These are phyloP conservation scores for Arthrinium phaeospermum DNA, from an alignment of 2,329 filamentous ascomycete species.

Conservation along the genomic window DNA sequence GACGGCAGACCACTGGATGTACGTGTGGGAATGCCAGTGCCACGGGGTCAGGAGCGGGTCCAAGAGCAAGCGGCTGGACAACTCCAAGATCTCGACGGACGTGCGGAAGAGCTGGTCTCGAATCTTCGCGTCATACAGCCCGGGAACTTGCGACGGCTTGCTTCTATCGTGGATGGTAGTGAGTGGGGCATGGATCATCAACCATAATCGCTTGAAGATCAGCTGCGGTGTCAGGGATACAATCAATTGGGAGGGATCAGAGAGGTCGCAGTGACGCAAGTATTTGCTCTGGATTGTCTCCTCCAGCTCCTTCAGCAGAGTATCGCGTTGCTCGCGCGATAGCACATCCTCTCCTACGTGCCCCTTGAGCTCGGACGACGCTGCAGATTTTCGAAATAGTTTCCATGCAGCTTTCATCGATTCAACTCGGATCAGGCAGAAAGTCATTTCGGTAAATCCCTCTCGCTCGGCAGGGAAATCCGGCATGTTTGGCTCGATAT, in stretches of 20 bases:
- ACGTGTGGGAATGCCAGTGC: conserved; percentile 21
- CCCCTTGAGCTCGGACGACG: neutral
- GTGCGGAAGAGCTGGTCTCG: conserved; percentile 21
- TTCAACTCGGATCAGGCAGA: conserved; percentile 17
- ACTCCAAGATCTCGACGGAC: conserved; percentile 21
- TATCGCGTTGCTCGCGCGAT: neutral
- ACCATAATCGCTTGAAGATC: conserved; percentile 17
- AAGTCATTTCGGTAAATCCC: conserved; percentile 15
- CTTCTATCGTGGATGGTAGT: neutral
- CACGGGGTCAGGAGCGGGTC: conserved; percentile 12
- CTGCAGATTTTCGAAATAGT: neutral
- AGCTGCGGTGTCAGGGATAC: conserved; percentile 8
- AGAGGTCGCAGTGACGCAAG: conserved; percentile 12
- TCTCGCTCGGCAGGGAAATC: neutral
- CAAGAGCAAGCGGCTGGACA: neutral
- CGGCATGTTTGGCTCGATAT: neutral
- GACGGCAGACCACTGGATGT: conserved; percentile 26
- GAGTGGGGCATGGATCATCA: conserved; percentile 17
- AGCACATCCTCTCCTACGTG: neutral
- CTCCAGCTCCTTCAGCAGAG: neutral
- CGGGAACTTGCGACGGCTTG: neutral
- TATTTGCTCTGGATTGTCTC: neutral
- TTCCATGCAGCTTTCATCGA: neutral
- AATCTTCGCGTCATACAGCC: neutral
- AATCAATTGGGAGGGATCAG: conserved; percentile 1